A percentile compares a stretch with the other conserved stretches of the same genome.
Conservation (phyloP, 345 rosid genomes). For the Erysimum cheiranthoides region DNA sequence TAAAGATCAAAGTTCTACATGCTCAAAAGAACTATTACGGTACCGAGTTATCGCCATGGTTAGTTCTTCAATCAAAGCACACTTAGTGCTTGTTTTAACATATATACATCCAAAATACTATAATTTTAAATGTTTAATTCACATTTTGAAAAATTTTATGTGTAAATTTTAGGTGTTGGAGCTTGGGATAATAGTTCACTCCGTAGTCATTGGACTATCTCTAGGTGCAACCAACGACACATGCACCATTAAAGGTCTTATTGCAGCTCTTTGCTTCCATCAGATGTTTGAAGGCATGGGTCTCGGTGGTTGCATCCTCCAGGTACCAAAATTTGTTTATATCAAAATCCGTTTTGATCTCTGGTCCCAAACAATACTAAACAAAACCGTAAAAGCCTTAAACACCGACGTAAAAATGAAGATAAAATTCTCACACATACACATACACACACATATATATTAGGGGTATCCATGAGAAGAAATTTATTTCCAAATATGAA, state of each 20-base stretch:
- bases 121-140: not conserved
- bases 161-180: conserved; percentile 59
- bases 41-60: conserved; percentile 71
- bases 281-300: conserved; percentile 90
- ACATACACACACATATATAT: not conserved
- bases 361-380: not conserved
- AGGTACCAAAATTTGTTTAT: conserved; percentile 46
- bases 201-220: conserved; percentile 71
- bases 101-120: not conserved
- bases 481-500: no score
- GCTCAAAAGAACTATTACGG: conserved; percentile 52
- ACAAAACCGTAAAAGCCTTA: not conserved
- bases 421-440: not conserved
- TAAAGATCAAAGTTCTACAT: conserved; percentile 28
- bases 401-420: not conserved
- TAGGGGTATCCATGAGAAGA: no score
- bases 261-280: conserved; percentile 86
- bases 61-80: conserved; percentile 20
- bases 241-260: conserved; percentile 67
- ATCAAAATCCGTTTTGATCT: not conserved
- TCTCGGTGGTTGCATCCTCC: conserved; percentile 79
- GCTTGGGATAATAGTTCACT: conserved; percentile 74
- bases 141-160: not conserved
- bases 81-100: not conserved
- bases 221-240: conserved; percentile 71